These are phyloP conservation scores for Arthroderma sp. DNA, from an alignment of 2,329 filamentous ascomycete genomes.

Conservation along the genomic window DNA sequence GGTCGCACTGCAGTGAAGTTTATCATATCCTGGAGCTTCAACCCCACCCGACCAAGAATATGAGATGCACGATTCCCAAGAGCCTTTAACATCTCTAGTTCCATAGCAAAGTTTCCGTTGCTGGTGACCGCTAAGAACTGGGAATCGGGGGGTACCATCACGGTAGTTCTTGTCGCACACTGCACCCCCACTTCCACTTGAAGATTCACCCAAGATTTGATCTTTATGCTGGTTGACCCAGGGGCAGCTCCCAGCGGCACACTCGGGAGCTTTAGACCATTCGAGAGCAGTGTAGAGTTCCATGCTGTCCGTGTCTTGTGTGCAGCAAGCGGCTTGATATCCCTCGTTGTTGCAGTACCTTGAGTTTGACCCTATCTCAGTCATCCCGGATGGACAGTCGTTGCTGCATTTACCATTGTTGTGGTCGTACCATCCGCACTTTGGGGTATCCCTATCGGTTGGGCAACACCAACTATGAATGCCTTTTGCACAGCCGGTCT, in stretches of 20 bases:
- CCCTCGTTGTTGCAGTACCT: conserved; percentile 1
- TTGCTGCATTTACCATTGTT: background rate
- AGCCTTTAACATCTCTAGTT: too few relatives aligned
- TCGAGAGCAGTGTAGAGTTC: background rate
- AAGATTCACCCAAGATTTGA: background rate
- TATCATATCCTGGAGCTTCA: too few relatives aligned
- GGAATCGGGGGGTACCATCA: too few relatives aligned
- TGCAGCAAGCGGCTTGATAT: conserved; percentile 8
- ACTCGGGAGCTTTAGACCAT: background rate
- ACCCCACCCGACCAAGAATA: too few relatives aligned
- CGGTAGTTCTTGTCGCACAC: background rate
- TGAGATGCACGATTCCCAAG: too few relatives aligned
- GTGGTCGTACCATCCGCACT: background rate
- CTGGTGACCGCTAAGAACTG: too few relatives aligned
- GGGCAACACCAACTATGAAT: conserved; percentile 6
- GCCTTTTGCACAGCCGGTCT: background rate
- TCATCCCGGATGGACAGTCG: background rate
- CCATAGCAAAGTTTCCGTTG: too few relatives aligned
- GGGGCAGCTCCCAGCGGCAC: background rate
- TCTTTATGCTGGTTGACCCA: background rate
- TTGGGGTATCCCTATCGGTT: background rate
- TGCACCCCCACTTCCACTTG: background rate
- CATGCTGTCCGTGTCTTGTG: background rate
- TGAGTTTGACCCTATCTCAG: conserved; percentile 6
- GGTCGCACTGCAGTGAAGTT: too few relatives aligned